These are phyloP conservation scores for Fusarium papillatum DNA, from an alignment of 2,329 filamentous ascomycete genomes.

Conservation along the genomic window DNA sequence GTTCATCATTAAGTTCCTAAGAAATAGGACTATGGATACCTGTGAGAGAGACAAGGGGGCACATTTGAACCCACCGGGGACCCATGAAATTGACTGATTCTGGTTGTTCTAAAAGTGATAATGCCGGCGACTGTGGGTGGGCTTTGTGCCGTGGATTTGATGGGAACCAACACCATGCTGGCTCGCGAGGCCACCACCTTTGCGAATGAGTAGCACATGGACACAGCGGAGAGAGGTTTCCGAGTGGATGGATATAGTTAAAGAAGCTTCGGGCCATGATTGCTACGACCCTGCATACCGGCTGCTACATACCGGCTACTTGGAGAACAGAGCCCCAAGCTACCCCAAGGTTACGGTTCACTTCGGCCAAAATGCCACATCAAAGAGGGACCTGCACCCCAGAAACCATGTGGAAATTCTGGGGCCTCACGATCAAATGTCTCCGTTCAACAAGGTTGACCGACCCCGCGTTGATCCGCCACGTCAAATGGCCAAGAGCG, in stretches of 20 bases:
- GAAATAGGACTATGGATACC: not conserved
- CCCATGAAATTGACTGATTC: not conserved
- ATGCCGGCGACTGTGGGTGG: not conserved
- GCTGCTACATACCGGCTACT: not conserved
- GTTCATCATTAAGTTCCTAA: not conserved
- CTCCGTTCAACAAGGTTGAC: not conserved
- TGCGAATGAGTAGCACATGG: not conserved
- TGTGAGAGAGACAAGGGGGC: too few relatives aligned
- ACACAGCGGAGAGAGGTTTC: not conserved
- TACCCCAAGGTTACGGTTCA: not conserved
- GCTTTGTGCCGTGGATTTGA: too few relatives aligned
- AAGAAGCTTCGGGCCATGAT: not conserved
- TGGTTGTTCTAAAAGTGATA: not conserved
- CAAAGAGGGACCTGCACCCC: not conserved
- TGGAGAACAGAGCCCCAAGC: not conserved
- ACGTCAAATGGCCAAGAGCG: not conserved
- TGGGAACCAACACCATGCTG: too few relatives aligned
- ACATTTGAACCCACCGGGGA: too few relatives aligned
- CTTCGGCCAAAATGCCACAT: not conserved
- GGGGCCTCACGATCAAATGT: not conserved
- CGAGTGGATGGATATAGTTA: not conserved
- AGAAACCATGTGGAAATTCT: not conserved
- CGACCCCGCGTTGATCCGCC: constrained; percentile 1
- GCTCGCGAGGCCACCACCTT: not conserved
- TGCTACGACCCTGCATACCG: not conserved